A percentile compares a stretch with the other conserved stretches of the same genome.
Conservation (phyloP, 352 stramenopile species). For the Globisporangium cylindrosporum region DNA sequence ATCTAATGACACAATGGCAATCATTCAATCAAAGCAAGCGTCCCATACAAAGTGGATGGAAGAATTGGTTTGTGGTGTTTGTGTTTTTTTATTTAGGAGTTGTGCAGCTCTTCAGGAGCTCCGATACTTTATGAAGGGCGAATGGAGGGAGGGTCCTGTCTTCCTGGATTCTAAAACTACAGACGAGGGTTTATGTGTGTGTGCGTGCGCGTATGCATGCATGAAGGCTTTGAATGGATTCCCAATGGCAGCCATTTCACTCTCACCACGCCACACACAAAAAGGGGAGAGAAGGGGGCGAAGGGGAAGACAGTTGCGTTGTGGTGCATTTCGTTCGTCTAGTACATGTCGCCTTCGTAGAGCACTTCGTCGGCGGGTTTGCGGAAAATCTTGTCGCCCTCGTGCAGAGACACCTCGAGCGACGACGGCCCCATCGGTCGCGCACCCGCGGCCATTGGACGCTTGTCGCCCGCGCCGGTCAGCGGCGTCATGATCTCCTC, state of each 20-base stretch:
- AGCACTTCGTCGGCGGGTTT: constrained; percentile 78
- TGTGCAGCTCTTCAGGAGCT: background rate
- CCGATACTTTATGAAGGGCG: constrained; percentile 5
- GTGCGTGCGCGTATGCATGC: background rate
- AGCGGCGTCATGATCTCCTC: constrained; percentile 87
- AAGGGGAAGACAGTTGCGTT: background rate
- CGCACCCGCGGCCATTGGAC: constrained; percentile 46
- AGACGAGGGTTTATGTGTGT: constrained; percentile 8
- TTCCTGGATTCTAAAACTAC: constrained; percentile 20
- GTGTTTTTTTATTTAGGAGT: constrained; percentile 2
- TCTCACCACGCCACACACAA: background rate
- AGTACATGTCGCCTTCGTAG: constrained; percentile 86
- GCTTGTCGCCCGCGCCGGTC: constrained; percentile 54
- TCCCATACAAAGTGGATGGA: background rate
- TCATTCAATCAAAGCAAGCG: background rate
- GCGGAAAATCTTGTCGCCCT: constrained; percentile 85
- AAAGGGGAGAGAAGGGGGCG: background rate
- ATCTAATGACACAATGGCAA: background rate
- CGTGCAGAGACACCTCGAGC: constrained; percentile 79
- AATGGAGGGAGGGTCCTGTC: constrained; percentile 2
- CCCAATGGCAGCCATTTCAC: background rate
- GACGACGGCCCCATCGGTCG: constrained; percentile 42
- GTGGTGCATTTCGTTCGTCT: constrained; percentile 18
- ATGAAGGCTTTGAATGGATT: background rate
- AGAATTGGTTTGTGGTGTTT: background rate